Evolutionary conservation across 768 basidiomycete species (phyloP).

Genomic region (Calocybe indica): DNA sequence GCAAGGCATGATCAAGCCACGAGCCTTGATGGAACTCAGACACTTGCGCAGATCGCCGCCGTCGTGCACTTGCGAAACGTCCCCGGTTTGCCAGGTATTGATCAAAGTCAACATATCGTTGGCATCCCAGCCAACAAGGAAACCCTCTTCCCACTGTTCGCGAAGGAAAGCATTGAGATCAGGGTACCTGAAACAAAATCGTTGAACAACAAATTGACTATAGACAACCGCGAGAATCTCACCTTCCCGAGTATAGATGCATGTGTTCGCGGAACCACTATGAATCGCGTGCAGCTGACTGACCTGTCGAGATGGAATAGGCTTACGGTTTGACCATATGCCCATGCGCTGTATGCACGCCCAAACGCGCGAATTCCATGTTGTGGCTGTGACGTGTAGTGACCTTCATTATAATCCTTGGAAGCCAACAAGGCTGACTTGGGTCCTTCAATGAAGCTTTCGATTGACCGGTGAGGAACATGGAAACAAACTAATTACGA

Average conservation of each 20-base stretch:
- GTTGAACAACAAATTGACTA: not conserved
- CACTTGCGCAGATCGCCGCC: conserved; percentile 35
- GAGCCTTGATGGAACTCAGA: conserved; percentile 39
- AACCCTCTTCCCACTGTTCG: conserved; percentile 44
- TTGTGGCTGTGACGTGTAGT: conserved; percentile 42
- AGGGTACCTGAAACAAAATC: conserved; percentile 28
- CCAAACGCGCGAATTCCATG: conserved; percentile 50
- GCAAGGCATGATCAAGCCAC: conserved; percentile 51
- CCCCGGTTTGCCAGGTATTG: conserved; percentile 44
- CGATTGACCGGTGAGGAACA: not conserved
- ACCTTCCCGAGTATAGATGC: conserved; percentile 37
- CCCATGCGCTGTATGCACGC: conserved; percentile 53
- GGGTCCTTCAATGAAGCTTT: conserved; percentile 54
- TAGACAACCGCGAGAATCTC: conserved; percentile 7
- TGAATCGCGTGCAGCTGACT: not conserved
- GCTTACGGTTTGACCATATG: conserved; percentile 48
- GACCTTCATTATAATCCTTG: conserved; percentile 48
- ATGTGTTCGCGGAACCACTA: conserved; percentile 52
- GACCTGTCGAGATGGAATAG: not conserved
- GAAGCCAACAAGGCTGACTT: conserved; percentile 49
- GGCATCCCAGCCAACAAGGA: conserved; percentile 43
- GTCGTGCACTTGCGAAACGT: conserved; percentile 39
- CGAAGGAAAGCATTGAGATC: conserved; percentile 44
- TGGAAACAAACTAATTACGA: not conserved
- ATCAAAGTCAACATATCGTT: conserved; percentile 46